Base-by-base conservation (phyloP, 2,329 filamentous ascomycete genomes). In the Xylaria hypoxylon region DNA sequence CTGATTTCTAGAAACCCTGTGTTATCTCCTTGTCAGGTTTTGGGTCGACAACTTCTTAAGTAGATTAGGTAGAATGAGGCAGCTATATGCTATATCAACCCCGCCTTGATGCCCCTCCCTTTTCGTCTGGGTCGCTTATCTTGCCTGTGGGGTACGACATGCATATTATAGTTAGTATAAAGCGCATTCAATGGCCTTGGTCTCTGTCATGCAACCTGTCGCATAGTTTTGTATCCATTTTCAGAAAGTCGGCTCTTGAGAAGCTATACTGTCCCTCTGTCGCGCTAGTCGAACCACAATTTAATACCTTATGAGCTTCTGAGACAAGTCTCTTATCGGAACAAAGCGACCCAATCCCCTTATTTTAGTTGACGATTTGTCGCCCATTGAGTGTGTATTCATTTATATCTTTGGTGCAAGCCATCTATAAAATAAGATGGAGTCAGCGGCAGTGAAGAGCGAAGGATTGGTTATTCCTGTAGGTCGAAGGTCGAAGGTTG, bases 381-480 rank as follows among this genome's bases (percentile, higher is more conserved):
- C 33, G 13, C 48, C 8, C 26, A 4, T 33, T 22, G 28, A 10
- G 1, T 22, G 45, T 4, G 8, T 17, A 24, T 63, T 13, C 45
- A 26, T n/a, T n/a, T 40, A 33, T 26, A 57, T 35, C n/a, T 47
- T 28, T 6, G 17, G 24, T 15, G 13, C 44, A 31, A n/a, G 10
- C 5, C 17, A 26, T 28, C 17, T 11, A 33, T n/a, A 51, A 55
- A n/a, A 13, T 15, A 68, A 50, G 67, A 82, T 80, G 79, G 76
- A 79, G 60, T 65, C 76, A 31, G 76, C 82, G 33, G 84, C 84
- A 47, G 84, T 87, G 22, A 80, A 82, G 70, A 81, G 81, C 61
- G 82, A 87, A 65, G 84, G 83, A 10, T 81, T 88, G 50, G 77
- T 85, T 65, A 88, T 88, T 72, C 86, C 86, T 15, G 86, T 87